A percentile compares a stretch with the other conserved stretches of the same genome.
These are phyloP conservation scores for Aspergillus uvarum DNA, from an alignment of 2,329 filamentous ascomycete species.

Conservation along the genomic window DNA sequence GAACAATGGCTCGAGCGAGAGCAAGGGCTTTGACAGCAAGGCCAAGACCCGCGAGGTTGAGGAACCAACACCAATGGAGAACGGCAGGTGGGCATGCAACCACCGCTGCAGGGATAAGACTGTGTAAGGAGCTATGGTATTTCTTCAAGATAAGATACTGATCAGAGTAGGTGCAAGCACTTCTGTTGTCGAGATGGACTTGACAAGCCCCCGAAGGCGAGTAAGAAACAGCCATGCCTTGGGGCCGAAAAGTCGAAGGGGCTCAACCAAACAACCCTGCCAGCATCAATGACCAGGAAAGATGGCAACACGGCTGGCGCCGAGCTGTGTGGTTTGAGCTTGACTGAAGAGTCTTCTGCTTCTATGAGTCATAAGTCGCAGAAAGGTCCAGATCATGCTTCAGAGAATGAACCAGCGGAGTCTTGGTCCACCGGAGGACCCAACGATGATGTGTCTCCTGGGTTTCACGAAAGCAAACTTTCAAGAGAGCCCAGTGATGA, in stretches of 20 bases:
- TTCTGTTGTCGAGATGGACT: constrained; percentile 70
- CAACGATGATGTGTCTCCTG: constrained; percentile 9
- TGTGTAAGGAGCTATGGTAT: constrained; percentile 37
- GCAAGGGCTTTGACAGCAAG: constrained; percentile 10
- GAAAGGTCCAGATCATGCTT: neutral
- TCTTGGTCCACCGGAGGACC: neutral
- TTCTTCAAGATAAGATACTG: neutral
- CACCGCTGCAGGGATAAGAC: constrained; percentile 66
- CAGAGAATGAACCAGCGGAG: neutral
- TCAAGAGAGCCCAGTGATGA: constrained; percentile 38
- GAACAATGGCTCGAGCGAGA: constrained; percentile 6
- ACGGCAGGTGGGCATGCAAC: constrained; percentile 73
- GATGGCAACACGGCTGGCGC: neutral
- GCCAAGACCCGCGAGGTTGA: constrained; percentile 17
- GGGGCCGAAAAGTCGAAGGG: constrained; percentile 23
- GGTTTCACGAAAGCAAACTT: constrained; percentile 10
- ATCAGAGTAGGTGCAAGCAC: constrained; percentile 61
- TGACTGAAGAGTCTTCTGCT: neutral
- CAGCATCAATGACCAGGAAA: constrained; percentile 27
- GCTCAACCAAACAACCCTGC: constrained; percentile 30
- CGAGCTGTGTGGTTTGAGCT: neutral
- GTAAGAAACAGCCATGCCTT: constrained; percentile 23
- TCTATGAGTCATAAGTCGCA: neutral
- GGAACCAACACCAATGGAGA: constrained; percentile 57
- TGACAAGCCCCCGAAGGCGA: constrained; percentile 59